These are phyloP conservation scores for Austroboletus festivus DNA, from an alignment of 768 basidiomycete genomes.

Conservation along the genomic window DNA sequence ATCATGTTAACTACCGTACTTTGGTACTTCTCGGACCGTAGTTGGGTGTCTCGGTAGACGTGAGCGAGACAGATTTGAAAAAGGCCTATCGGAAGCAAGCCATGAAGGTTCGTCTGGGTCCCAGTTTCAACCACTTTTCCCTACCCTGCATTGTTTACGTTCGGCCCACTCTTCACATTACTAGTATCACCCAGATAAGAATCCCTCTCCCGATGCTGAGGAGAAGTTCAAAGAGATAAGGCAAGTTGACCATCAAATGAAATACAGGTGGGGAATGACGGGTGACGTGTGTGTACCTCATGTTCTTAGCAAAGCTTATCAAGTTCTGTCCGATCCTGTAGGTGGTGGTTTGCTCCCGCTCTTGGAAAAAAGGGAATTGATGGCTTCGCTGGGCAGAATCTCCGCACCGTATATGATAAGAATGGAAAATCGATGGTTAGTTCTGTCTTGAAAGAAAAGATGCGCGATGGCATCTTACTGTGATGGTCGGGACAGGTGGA, in stretches of 20 bases:
- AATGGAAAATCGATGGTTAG: constrained; percentile 87
- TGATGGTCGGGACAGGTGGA: constrained; percentile 46
- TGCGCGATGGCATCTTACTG: constrained; percentile 5
- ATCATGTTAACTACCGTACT: neutral
- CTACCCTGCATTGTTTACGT: neutral
- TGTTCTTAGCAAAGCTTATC: constrained; percentile 82
- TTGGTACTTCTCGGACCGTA: constrained; percentile 33
- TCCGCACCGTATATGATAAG: constrained; percentile 89
- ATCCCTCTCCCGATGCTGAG: constrained; percentile 87
- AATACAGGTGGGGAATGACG: constrained; percentile 7
- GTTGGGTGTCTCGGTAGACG: constrained; percentile 72
- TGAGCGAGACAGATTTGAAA: constrained; percentile 79
- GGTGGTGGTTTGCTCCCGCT: constrained; percentile 26
- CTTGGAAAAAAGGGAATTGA: constrained; percentile 3
- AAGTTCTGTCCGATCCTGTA: constrained; percentile 83
- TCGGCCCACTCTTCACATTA: neutral
- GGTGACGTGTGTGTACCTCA: constrained; percentile 18
- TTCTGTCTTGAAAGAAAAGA: constrained; percentile 5
- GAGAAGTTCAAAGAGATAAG: constrained; percentile 97
- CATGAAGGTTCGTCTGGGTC: constrained; percentile 80
- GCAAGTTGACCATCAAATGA: constrained; percentile 37
- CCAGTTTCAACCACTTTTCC: neutral
- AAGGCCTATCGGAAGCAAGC: constrained; percentile 94
- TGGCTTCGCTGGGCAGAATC: constrained; percentile 48
- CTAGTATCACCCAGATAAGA: constrained; percentile 95